Percentiles rank a stretch among this genome's conserved stretches.
These are phyloP conservation scores for Pestalotiopsis sp. DNA, from an alignment of 2,329 filamentous ascomycete species.

Conservation along the genomic window DNA sequence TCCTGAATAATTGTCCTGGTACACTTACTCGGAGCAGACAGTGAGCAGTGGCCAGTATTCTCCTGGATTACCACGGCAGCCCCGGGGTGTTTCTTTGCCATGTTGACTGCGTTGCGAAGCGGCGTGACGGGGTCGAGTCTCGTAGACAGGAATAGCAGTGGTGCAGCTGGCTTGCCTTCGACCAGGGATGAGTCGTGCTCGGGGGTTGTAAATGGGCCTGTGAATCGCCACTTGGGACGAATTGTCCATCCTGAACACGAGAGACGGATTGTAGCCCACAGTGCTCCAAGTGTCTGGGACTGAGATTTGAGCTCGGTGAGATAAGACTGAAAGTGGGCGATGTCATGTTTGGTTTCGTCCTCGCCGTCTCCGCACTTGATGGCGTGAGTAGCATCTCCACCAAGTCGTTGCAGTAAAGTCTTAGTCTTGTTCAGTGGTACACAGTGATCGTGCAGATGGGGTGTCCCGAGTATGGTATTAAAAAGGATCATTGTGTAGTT, in stretches of 20 bases:
- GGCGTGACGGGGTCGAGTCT: constrained; percentile 50
- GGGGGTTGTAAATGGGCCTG: constrained; percentile 28
- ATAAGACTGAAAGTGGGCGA: constrained; percentile 33
- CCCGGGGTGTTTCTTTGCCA: constrained; percentile 21
- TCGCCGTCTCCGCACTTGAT: constrained; percentile 41
- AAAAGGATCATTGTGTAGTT: constrained; percentile 27
- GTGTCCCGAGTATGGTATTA: not conserved
- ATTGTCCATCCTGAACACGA: constrained; percentile 41
- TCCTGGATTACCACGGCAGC: constrained; percentile 22
- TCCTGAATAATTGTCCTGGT: not conserved
- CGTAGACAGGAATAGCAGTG: constrained; percentile 47
- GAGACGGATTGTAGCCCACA: constrained; percentile 40
- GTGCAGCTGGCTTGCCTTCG: constrained; percentile 39
- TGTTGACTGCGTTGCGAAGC: constrained; percentile 35
- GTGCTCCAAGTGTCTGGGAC: constrained; percentile 34
- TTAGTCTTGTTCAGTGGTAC: constrained; percentile 5
- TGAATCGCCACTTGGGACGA: constrained; percentile 43
- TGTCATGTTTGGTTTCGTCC: constrained; percentile 20
- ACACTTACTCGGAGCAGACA: constrained; percentile 14
- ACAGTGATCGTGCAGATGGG: constrained; percentile 11
- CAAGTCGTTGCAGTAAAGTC: not conserved
- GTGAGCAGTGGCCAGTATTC: constrained; percentile 21
- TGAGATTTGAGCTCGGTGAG: constrained; percentile 27
- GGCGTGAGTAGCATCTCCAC: constrained; percentile 25
- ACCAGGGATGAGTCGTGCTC: constrained; percentile 25